phyloP scores from a whole-genome alignment of 176 grass and related monocot species.

The Chrysopogon serrulatus region DNA sequence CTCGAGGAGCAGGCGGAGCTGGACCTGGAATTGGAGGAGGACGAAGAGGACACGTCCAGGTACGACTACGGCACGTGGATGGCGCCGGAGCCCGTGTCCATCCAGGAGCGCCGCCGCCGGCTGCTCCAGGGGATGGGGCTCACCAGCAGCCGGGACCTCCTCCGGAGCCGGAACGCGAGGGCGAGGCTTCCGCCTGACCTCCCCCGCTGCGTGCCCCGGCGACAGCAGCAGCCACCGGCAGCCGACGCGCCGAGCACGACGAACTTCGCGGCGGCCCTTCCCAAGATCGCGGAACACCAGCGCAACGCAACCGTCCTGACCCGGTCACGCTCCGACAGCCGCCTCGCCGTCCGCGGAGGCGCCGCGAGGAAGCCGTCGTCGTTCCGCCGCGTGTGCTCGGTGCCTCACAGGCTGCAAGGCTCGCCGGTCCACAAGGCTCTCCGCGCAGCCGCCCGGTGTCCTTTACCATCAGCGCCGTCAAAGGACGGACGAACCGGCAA shows the following conservation, averaged over 20 bases:
- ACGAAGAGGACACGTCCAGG: slow-evolving; percentile 33
- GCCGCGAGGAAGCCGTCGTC: background rate
- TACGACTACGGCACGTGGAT: slow-evolving; percentile 71
- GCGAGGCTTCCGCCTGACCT: background rate
- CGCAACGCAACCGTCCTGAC: background rate
- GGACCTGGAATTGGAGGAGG: slow-evolving; percentile 40
- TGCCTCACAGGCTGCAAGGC: slow-evolving; percentile 7
- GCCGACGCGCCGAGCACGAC: background rate
- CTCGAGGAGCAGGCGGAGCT: slow-evolving; percentile 25
- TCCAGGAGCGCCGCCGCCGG: slow-evolving; percentile 55
- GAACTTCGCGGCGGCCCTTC: background rate
- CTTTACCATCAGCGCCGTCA: background rate
- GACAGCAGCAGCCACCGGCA: background rate
- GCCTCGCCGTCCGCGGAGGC: background rate
- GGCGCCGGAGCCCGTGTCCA: slow-evolving; percentile 55
- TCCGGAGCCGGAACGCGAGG: slow-evolving; percentile 42
- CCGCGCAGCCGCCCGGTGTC: background rate
- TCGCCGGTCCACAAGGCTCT: background rate
- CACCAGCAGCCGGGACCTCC: slow-evolving; percentile 39
- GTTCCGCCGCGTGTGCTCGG: slow-evolving; percentile 14
- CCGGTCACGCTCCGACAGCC: slow-evolving; percentile 25
- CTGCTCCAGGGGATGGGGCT: slow-evolving; percentile 67
- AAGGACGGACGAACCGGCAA: background rate
- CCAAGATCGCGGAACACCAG: background rate
- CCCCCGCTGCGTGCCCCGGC: background rate